Base-by-base conservation (phyloP, 148 eudicot genomes). In the Talinum fruticosum region DNA sequence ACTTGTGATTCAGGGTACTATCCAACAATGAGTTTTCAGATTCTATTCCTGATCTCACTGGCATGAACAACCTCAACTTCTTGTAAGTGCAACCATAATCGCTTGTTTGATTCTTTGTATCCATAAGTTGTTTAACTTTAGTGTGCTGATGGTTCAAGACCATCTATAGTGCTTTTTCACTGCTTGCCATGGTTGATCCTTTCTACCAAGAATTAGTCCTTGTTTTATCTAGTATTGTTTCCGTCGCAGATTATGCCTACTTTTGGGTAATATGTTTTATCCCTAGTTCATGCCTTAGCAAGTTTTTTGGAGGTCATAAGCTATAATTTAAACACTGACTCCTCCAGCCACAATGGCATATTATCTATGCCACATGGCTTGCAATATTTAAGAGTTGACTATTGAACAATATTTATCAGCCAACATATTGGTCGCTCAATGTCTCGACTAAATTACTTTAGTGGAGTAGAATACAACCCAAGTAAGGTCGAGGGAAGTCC, bases 21-120 rank as follows among this genome's bases (percentile, higher is more conserved):
- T 84, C 99, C 54, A 87, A 95, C 86, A 95, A 95, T 71, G 69
- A 76, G 10, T 85, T 95, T 76, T 83, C 8, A 74, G 99, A 93
- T 71, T 65, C 80, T 54, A 47, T 91, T 28, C 99, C 99, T 69
- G 77, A 95, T 69, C 94, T 95, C 65, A 77, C 87, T 68, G 90
- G 93, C 81, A 77, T 95, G 91, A 49, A 74, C 75, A 51, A 23
- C 53, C 87, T 95, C 74, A 77, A 51, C 75, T 84, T 82, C 73
- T 77, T 90, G 97, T 92, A 89, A 92, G 97, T 76, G 66, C 26
- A 24, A 65, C 36, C 13, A 8, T 1, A 36, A 19, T 65, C 15
- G 45, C 75, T 30, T 69, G 57, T 45, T 35, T 82, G 41, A 32
- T 34, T 24, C 6, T 32, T 24, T 34, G 26, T 70, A 32, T 18